A percentile compares a stretch with the other conserved stretches of the same genome.
Evolutionary conservation across 805 yeast species (phyloP).

Genomic region (Zygosaccharomyces siamensis): DNA sequence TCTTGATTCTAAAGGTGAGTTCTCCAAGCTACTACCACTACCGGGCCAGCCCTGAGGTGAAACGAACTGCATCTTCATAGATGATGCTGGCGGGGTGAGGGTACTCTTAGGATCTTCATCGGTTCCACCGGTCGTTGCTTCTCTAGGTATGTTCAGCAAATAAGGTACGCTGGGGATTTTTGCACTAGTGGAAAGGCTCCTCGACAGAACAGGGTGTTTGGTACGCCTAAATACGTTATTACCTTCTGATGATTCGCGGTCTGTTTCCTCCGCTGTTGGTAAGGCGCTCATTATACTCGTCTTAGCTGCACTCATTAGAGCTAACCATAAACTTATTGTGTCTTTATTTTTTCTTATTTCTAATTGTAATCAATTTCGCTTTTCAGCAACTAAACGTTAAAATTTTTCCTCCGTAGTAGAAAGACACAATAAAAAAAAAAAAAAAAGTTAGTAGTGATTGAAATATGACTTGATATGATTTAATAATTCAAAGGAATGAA

Average conservation of each 20-base stretch:
- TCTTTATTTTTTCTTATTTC: neutral
- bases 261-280: constrained; percentile 3
- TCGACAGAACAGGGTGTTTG: constrained; percentile 9
- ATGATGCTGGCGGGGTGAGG: constrained; percentile 11
- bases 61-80: constrained; percentile 8
- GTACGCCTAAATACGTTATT: neutral
- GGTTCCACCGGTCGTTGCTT: neutral
- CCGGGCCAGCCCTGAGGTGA: constrained; percentile 9
- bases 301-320: constrained; percentile 15
- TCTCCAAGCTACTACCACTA: constrained; percentile 2
- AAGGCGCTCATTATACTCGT: constrained; percentile 10
- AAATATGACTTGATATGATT: neutral
- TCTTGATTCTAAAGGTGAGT: constrained; percentile 4
- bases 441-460: neutral
- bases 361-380: neutral
- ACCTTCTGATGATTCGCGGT: neutral
- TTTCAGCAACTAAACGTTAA: constrained; percentile 5
- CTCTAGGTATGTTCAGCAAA: constrained; percentile 9
- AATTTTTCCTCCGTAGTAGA: neutral
- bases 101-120: constrained; percentile 6
- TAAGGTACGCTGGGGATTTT: constrained; percentile 12
- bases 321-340: neutral
- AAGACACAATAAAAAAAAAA: neutral
- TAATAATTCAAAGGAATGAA: neutral
- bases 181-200: constrained; percentile 4